phyloP scores from a whole-genome alignment of 2,329 filamentous ascomycete genomes.

The Aspergillus puulaauensis region DNA sequence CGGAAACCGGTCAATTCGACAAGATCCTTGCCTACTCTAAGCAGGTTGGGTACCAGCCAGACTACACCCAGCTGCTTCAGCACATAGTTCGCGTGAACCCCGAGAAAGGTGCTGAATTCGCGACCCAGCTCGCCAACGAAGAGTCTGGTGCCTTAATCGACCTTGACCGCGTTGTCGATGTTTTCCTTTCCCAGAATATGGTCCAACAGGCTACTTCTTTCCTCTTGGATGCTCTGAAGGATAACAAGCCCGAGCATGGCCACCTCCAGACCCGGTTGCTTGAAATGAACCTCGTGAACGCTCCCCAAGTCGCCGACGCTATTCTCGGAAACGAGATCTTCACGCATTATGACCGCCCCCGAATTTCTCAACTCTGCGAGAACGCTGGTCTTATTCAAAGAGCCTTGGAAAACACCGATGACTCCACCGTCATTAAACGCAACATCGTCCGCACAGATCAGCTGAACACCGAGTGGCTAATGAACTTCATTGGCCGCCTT shows the following conservation, averaged over 20 bases:
- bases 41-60: constrained; percentile 85
- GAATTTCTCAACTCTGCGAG: constrained; percentile 88
- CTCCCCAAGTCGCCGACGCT: constrained; percentile 94
- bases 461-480: constrained; percentile 86
- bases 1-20: constrained; percentile 94
- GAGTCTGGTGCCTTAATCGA: constrained; percentile 86
- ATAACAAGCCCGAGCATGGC: constrained; percentile 90
- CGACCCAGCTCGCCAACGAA: constrained; percentile 84
- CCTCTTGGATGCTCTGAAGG: constrained; percentile 89
- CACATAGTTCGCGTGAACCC: constrained; percentile 89
- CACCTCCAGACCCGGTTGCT: constrained; percentile 90
- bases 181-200: constrained; percentile 98
- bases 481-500: constrained; percentile 88
- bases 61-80: constrained; percentile 88
- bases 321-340: constrained; percentile 99
- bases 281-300: constrained; percentile 97
- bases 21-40: constrained; percentile 91
- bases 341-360: constrained; percentile 88
- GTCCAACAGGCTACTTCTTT: constrained; percentile 98
- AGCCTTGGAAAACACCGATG: constrained; percentile 92
- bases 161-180: constrained; percentile 90
- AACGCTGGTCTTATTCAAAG: constrained; percentile 83
- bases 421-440: constrained; percentile 85
- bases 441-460: constrained; percentile 80
- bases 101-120: constrained; percentile 93